Evolutionary conservation across 805 yeast species (phyloP), one percentile per base, ranked within the genome.

Genomic region (Candida coquimbonensis): DNA sequence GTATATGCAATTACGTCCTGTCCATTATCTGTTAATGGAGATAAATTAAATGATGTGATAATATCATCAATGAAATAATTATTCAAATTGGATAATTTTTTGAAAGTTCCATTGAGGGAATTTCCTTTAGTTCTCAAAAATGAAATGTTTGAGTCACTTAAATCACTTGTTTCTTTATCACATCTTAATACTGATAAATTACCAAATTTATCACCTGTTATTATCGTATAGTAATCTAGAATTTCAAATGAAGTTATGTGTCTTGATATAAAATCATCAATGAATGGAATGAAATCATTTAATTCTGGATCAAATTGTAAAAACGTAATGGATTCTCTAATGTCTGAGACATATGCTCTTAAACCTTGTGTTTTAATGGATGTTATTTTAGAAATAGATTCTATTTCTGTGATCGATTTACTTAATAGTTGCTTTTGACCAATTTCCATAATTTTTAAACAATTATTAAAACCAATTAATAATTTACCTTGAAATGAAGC

Each of bases 121-220:
- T 53, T 45, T 11, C 57, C 66, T 42, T 65, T 63, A 7, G 63
- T 61, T 5, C 61, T 39, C 7, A 76, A 53, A 41, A 66, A 62
- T 5, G 70, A 57, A 3, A 75, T 72, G 39, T 69, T 68, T 21
- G 60, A 64, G 44, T 81, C 87, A 24, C 78, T 63, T 37, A 71
- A 59, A 38, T 66, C 63, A 0, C 81, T 73, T 0, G 72, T 67
- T 5, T 70, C 65, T n/a, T 65, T 64, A 0, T 83, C 77, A 36
- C 83, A 63, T 48, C 96, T 67, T 36, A 87, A 64, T 1, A 86
- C 74, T 63, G 83, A 80, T 0, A 89, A 40, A 54, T 83, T 87
- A 0, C 98, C 97, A 64, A 85, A 88, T 57, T 81, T 82, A 60
- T 93, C 98, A 13, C 96, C 96, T 1, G 87, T 87, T 36, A 84